Base-by-base conservation (phyloP, 2,329 filamentous ascomycete species). In the Aschersonia sp. region DNA sequence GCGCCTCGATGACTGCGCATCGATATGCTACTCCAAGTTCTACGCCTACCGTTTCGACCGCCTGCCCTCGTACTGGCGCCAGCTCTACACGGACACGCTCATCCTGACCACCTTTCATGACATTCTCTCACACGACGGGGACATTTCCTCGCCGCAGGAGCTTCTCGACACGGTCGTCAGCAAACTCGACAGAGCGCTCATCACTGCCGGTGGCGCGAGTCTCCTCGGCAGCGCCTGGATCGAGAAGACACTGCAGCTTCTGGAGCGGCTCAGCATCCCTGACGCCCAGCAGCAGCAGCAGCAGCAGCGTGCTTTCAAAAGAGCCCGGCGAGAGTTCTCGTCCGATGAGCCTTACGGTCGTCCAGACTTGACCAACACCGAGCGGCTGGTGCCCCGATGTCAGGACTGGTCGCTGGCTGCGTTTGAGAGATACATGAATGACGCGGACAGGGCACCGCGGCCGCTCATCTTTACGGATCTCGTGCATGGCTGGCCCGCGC, bases 121-220 rank as follows among this genome's bases (percentile, higher is more conserved):
- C 8, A 48, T 64, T 22, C 54, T 65, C 9, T 53, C 2, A 37
- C 48, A 53, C 6, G 54, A 56, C 31, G 45, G 47, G 7, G 47
- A 51, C 4, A 3, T 22, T 22, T 22, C 22, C 22, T 22, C 22
- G 22, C 22, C 22, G 22, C 22, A 22, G 22, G 3, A 22, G 4
- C 22, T 22, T 22, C 58, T 88, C 4, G 70, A 76, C 35, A 61
- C 70, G 2, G 68, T 84, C 2, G 74, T 94, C 35, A 71, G 73
- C 47, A 65, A 73, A 1, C 71, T 97, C 2, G 89, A 95, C 56
- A 79, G 81, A 61, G 81, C 84, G 0, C 64, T 94, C 43, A 86
- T 94, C 43, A 74, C 88, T 47, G 77, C 85, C 0, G 85, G 84
- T 1, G 83, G 75, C 0, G 76, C 77, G 1, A 69, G 73, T 0